Evolutionary conservation across 805 yeast species (phyloP).

Genomic region (Yarrowia bubula): DNA sequence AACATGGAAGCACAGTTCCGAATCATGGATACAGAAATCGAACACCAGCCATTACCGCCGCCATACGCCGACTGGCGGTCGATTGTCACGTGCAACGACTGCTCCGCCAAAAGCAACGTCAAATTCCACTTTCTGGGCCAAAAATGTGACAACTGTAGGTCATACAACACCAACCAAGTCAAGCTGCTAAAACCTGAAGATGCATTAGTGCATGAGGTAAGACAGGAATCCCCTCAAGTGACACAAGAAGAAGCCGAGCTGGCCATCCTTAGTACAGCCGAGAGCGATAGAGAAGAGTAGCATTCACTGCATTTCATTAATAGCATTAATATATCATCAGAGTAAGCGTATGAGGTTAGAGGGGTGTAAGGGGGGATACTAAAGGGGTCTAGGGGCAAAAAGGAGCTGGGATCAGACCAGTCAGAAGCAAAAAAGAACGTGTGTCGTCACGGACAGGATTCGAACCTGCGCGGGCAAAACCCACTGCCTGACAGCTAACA

Average conservation of each 20-base stretch:
- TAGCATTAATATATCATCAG: neutral
- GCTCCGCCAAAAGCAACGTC: slow-evolving; percentile 75
- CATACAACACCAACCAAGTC: slow-evolving; percentile 80
- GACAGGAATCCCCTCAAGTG: neutral
- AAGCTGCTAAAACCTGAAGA: slow-evolving; percentile 64
- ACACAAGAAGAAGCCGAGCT: slow-evolving; percentile 12
- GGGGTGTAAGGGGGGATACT: too few species aligned
- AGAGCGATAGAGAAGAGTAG: neutral
- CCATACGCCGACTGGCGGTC: slow-evolving; percentile 77
- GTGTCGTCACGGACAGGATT: slow-evolving; percentile 97
- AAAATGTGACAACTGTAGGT: slow-evolving; percentile 80
- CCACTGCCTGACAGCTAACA: slow-evolving; percentile 57
- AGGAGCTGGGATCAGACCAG: too few species aligned
- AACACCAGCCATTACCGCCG: slow-evolving; percentile 70
- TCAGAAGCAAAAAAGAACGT: slow-evolving; percentile 41
- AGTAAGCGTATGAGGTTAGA: neutral
- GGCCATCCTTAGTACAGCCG: neutral
- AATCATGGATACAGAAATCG: slow-evolving; percentile 79
- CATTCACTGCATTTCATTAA: slow-evolving; percentile 15
- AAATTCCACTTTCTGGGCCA: slow-evolving; percentile 81
- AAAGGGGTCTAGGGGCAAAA: neutral
- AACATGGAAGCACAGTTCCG: slow-evolving; percentile 89
- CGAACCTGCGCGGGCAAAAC: slow-evolving; percentile 98
- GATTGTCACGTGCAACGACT: slow-evolving; percentile 70
- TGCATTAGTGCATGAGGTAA: neutral